A percentile compares a stretch with the other conserved stretches of the same genome.
Evolutionary conservation across 257 asterid genomes (phyloP).

Genomic region (Coffea canephora): DNA sequence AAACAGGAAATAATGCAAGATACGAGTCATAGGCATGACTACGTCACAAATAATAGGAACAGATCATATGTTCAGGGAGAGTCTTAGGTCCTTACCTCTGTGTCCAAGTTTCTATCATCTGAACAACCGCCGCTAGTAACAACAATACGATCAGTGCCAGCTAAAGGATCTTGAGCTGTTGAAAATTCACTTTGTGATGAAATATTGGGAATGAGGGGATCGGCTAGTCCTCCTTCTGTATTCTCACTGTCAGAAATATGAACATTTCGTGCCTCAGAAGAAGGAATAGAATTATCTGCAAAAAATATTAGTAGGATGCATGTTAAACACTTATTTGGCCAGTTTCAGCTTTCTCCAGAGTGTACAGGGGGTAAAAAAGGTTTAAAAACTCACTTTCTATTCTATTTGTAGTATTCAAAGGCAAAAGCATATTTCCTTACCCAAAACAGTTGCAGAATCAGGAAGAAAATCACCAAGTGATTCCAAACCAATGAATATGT

Average conservation of each 20-base stretch:
- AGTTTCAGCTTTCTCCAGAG: not conserved
- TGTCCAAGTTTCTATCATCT: slow-evolving; percentile 25
- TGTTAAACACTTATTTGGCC: slow-evolving; percentile 14
- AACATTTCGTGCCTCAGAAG: slow-evolving; percentile 34
- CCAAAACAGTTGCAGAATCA: slow-evolving; percentile 29
- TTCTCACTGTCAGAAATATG: slow-evolving; percentile 23
- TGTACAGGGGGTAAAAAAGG: too few species aligned
- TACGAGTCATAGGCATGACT: not conserved
- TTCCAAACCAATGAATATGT: slow-evolving; percentile 39
- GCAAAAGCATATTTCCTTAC: slow-evolving; percentile 20
- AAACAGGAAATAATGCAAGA: not conserved
- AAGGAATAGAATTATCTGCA: slow-evolving; percentile 29
- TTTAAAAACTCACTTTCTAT: not conserved
- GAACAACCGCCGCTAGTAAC: slow-evolving; percentile 22
- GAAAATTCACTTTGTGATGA: slow-evolving; percentile 28
- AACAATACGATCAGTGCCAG: slow-evolving; percentile 40
- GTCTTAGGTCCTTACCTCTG: slow-evolving; percentile 32
- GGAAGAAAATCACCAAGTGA: slow-evolving; percentile 44
- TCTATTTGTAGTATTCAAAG: not conserved
- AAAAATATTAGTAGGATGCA: slow-evolving; percentile 18
- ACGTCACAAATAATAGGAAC: not conserved
- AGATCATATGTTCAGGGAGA: not conserved
- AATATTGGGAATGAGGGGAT: slow-evolving; percentile 26
- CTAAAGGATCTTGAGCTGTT: slow-evolving; percentile 34
- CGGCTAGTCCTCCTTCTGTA: slow-evolving; percentile 26